These are phyloP conservation scores for Pichia sp. DNA, from an alignment of 1,139 yeast species.

Conservation along the genomic window DNA sequence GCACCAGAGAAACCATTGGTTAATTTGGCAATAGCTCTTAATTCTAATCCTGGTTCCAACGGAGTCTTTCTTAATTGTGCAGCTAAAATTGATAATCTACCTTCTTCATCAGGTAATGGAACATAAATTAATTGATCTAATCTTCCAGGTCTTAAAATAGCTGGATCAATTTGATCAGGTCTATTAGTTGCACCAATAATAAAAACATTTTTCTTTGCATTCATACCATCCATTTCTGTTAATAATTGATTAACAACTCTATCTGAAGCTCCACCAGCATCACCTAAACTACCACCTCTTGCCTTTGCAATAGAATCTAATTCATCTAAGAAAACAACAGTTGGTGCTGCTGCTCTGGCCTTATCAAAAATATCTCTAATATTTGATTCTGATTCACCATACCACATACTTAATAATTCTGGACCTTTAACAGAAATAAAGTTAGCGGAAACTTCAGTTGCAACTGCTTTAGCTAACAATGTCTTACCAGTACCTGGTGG, in stretches of 20 bases:
- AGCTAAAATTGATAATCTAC: conserved; percentile 84
- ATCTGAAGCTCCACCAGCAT: conserved; percentile 98
- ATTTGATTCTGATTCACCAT: conserved; percentile 96
- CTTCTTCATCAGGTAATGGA: conserved; percentile 93
- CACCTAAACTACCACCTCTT: conserved; percentile 89
- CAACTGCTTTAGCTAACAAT: conserved; percentile 93
- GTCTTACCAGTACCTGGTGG: conserved; percentile 99
- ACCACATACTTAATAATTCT: conserved; percentile 96
- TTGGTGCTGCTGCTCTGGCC: conserved; percentile 99
- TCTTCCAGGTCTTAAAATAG: conserved; percentile 97
- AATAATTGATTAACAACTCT: conserved; percentile 96
- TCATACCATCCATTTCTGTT: conserved; percentile 99
- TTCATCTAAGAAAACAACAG: conserved; percentile 95
- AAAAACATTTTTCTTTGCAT: conserved; percentile 96
- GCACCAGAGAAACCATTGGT: conserved; percentile 99
- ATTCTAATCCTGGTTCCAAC: conserved; percentile 91
- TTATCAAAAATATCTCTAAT: conserved; percentile 96
- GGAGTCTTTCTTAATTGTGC: conserved; percentile 99
- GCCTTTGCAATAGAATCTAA: conserved; percentile 96
- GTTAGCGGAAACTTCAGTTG: conserved; percentile 95
- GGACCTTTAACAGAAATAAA: conserved; percentile 97
- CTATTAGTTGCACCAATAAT: conserved; percentile 99
- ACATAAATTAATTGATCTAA: conserved; percentile 97
- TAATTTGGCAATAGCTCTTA: conserved; percentile 81
- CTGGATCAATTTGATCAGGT: conserved; percentile 99